Conservation (phyloP, 371 early-diverging fungal species). For the Actinomortierella ambigua region DNA sequence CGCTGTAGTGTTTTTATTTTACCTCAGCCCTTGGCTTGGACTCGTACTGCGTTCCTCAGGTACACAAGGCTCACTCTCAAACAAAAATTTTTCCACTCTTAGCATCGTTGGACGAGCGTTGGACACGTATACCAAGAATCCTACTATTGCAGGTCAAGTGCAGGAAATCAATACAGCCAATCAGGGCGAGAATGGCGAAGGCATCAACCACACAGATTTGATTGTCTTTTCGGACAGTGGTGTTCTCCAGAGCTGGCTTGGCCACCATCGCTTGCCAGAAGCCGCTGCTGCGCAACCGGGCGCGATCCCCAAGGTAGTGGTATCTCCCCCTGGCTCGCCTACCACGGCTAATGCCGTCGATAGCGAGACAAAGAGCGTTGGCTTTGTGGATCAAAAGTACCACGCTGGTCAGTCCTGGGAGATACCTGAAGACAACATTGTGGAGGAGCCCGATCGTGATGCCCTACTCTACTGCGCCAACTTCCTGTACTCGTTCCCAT, state of each 20-base stretch:
- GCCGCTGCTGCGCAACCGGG: too few species aligned
- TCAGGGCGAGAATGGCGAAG: background rate
- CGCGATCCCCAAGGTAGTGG: too few species aligned
- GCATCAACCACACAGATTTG: conserved; percentile 33
- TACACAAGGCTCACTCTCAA: too few species aligned
- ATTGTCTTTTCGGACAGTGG: conserved; percentile 44
- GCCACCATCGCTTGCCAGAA: conserved; percentile 22
- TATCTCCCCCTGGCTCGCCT: background rate
- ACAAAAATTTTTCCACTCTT: background rate
- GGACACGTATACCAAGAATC: conserved; percentile 40
- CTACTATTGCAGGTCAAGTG: conserved; percentile 42
- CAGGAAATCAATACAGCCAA: conserved; percentile 10
- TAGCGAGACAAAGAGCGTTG: conserved; percentile 34
- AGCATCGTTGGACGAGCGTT: conserved; percentile 41
- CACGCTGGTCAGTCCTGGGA: conserved; percentile 16
- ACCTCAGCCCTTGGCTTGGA: too few species aligned
- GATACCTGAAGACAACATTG: conserved; percentile 7
- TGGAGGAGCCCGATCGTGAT: conserved; percentile 42
- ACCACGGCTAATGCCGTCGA: background rate
- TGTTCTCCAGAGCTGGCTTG: conserved; percentile 41
- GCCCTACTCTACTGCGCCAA: conserved; percentile 41
- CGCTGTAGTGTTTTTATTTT: background rate
- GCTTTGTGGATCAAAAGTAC: conserved; percentile 27
- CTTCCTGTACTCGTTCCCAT: conserved; percentile 32
- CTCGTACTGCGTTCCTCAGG: too few species aligned